Base-by-base conservation (phyloP, 2,329 filamentous ascomycete species). In the Fusarium transvaalense region DNA sequence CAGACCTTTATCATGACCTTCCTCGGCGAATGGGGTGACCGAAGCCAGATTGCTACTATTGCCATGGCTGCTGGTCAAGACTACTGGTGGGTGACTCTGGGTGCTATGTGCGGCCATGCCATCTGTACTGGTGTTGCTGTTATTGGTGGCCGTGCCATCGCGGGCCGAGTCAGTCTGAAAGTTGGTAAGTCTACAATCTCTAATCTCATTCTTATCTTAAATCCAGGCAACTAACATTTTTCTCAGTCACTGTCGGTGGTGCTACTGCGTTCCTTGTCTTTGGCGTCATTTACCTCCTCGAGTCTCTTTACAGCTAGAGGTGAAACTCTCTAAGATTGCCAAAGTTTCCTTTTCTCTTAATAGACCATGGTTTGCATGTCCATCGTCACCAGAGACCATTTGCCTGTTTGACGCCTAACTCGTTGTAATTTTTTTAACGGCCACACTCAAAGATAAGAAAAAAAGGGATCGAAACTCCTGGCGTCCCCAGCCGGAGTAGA, bases 1-100 rank as follows among this genome's bases (percentile, higher is more conserved):
- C 95, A 98, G 81, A 99, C 96, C 0, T 99, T 99, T 77, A 88
- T 97, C 73, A 99, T 99, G 96, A 99, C 96, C 3, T 99, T 99
- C 82, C 82, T 99, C 31, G 96, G 96, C 39, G 96, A 99, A 79
- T 99, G 96, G 96, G 96, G 96, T 59, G 96, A 99, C 76, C 89
- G 96, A 71, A 97, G 93, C 78, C 96, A 99, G 82, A 98, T 99
- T 75, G 96, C 96, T 23, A 99, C 96, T 0, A 97, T 99, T 76
- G 96, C 96, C 55, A 99, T 99, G 96, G 96, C 96, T 50, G 95
- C 96, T 34, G 96, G 96, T 21, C 93, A 97, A 79, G 96, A 99
- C 78, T 99, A 98, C 80, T 98, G 95, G 95, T 97, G 94, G 92
- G 96, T 99, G 35, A 97, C 94, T 6, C 84, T 94, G 46, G 96